Percentiles rank a stretch among this genome's conserved stretches.
These are phyloP conservation scores for Blastomyces percursus DNA, from an alignment of 2,329 filamentous ascomycete genomes.

Conservation along the genomic window DNA sequence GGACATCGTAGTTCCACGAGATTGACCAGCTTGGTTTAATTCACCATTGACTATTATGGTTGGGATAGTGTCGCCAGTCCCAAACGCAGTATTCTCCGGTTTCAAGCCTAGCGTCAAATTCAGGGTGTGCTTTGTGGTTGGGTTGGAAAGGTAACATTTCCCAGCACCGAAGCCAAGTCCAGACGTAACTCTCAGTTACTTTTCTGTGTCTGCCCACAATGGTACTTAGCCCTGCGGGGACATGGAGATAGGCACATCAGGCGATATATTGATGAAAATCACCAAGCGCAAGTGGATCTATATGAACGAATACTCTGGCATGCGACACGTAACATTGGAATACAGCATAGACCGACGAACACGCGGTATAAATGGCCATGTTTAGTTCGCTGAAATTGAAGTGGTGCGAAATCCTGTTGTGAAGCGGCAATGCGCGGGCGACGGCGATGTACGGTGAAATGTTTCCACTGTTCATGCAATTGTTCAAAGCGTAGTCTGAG, in stretches of 20 bases:
- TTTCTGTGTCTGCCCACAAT: background rate
- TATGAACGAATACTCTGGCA: conserved; percentile 19
- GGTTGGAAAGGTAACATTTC: conserved; percentile 20
- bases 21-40: too few relatives aligned
- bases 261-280: conserved; percentile 20
- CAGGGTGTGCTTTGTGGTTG: conserved; percentile 20
- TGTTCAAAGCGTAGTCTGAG: conserved; percentile 19
- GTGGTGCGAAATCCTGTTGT: conserved; percentile 22
- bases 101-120: conserved; percentile 15
- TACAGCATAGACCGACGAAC: conserved; percentile 20
- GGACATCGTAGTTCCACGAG: too few relatives aligned
- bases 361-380: conserved; percentile 21
- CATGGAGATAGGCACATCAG: conserved; percentile 21
- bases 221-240: conserved; percentile 18
- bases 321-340: conserved; percentile 22
- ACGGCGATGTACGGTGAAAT: conserved; percentile 16
- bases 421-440: conserved; percentile 19
- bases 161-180: conserved; percentile 21
- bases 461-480: conserved; percentile 18
- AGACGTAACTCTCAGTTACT: background rate
- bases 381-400: conserved; percentile 22
- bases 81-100: too few relatives aligned
- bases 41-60: too few relatives aligned
- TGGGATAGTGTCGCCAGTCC: too few relatives aligned
- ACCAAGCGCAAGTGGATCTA: conserved; percentile 18